phyloP scores from a whole-genome alignment of 2,329 filamentous ascomycete species.

The Lasiodiplodia theobromae region DNA sequence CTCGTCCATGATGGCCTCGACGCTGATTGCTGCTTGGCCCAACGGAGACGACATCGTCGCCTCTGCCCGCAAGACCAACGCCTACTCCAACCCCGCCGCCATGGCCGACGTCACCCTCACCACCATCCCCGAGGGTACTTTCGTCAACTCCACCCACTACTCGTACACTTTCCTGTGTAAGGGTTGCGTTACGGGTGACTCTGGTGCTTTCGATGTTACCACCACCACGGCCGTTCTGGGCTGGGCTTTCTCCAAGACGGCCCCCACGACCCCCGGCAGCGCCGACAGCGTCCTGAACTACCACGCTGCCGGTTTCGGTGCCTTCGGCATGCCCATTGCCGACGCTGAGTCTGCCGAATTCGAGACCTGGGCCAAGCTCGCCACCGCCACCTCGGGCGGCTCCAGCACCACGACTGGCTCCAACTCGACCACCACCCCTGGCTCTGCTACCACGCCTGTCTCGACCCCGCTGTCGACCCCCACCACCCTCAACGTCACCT shows the following conservation, averaged over 20 bases:
- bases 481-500: slow-evolving; percentile 41
- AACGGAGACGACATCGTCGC: slow-evolving; percentile 56
- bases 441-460: slow-evolving; percentile 22
- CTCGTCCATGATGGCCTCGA: slow-evolving; percentile 56
- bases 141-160: slow-evolving; percentile 61
- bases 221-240: slow-evolving; percentile 39
- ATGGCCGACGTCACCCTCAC: slow-evolving; percentile 50
- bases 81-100: slow-evolving; percentile 58
- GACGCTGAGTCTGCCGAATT: slow-evolving; percentile 43
- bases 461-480: slow-evolving; percentile 25
- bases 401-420: slow-evolving; percentile 37
- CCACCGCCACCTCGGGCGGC: slow-evolving; percentile 35
- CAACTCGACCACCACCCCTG: slow-evolving; percentile 32
- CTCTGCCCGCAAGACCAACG: slow-evolving; percentile 54
- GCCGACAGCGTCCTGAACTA: slow-evolving; percentile 38
- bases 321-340: slow-evolving; percentile 41
- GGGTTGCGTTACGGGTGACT: slow-evolving; percentile 43
- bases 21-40: slow-evolving; percentile 63
- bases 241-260: slow-evolving; percentile 41
- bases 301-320: slow-evolving; percentile 44
- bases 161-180: slow-evolving; percentile 64
- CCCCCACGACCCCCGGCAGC: slow-evolving; percentile 38
- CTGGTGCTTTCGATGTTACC: slow-evolving; percentile 37
- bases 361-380: slow-evolving; percentile 45
- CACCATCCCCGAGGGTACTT: slow-evolving; percentile 60